Conservation (phyloP, 2,329 filamentous ascomycete species). For the Fusarium temperatum region DNA sequence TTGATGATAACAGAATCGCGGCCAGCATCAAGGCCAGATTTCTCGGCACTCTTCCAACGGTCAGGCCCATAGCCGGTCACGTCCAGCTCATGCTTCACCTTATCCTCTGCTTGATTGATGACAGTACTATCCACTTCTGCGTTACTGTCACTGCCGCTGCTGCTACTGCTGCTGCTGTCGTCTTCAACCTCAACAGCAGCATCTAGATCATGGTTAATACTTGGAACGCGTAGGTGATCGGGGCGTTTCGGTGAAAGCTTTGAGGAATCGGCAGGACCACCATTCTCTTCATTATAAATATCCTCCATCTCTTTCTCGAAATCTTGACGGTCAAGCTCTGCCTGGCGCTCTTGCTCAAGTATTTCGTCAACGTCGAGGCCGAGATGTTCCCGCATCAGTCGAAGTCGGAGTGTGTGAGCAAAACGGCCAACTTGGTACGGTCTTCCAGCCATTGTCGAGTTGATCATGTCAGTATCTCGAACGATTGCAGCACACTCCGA, state of each 20-base stretch:
- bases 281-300: conserved; percentile 64
- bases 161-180: conserved; percentile 19
- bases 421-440: conserved; percentile 93
- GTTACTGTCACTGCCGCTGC: background rate
- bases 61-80: conserved; percentile 82
- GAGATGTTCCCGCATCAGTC: conserved; percentile 95
- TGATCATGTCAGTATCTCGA: conserved; percentile 90
- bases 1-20: conserved; percentile 76
- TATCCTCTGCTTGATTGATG: conserved; percentile 60
- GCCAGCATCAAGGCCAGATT: conserved; percentile 67
- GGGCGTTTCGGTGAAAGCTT: conserved; percentile 48
- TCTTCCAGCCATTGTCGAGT: conserved; percentile 88
- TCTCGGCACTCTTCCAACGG: conserved; percentile 73
- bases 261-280: conserved; percentile 30
- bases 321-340: conserved; percentile 68
- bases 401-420: conserved; percentile 89
- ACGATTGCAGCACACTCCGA: conserved; percentile 92
- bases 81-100: conserved; percentile 74
- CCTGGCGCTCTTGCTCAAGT: conserved; percentile 78
- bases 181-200: conserved; percentile 50
- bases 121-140: conserved; percentile 3
- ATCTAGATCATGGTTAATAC: conserved; percentile 76
- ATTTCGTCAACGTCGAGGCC: conserved; percentile 95
- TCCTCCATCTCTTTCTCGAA: conserved; percentile 69
- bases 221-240: conserved; percentile 49